Base-by-base conservation (phyloP, 2,329 filamentous ascomycete species). In the Hypoxylon sp. region DNA sequence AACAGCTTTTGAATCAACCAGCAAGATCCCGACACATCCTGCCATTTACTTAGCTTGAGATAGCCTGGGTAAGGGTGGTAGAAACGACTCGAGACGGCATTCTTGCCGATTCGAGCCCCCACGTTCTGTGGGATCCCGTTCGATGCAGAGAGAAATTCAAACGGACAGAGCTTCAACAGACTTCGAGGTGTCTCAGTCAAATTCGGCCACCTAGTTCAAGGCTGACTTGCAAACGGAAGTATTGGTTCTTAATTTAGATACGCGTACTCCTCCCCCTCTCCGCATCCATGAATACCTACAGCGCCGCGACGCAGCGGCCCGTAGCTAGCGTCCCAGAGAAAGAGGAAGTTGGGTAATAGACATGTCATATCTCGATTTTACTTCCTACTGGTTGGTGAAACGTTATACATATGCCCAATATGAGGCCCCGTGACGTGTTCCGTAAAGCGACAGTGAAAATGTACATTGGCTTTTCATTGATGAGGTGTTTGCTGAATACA, bases 181-280 rank as follows among this genome's bases (percentile, higher is more conserved):
- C 28, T 5, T 30, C 19, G 25, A 41, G 30, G 11, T 23, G 3
- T 34, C 53, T n/a, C 30, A 21, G n/a, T 21, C 10, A 43, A 2
- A 7, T 19, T 30, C 9, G 0, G 36, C 14, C 11, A 5, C 2
- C 10, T 41, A 14, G 6, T n/a, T 30, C n/a, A 14, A 63, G 52
- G 45, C 36, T 17, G 23, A 43, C 25, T 30, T 36, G 25, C 36
- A 63, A 63, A 63, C 52, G 45, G 25, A 28, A 50, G 34, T 43
- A 56, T 57, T 63, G 51, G 51, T 14, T 9, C n/a, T 45, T 1
- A 9, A 2, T 19, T 19, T 3, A 34, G 17, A 19, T 48, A 28
- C 3, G 52, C 9, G 25, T 14, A 9, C 21, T 45, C 9, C 36
- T 13, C 1, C 32, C 28, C 4, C 17, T 17, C 17, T 43, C 14